A percentile compares a stretch with the other conserved stretches of the same genome.
Evolutionary conservation across 257 asterid species (phyloP).

Genomic region (Solanum neorickii): DNA sequence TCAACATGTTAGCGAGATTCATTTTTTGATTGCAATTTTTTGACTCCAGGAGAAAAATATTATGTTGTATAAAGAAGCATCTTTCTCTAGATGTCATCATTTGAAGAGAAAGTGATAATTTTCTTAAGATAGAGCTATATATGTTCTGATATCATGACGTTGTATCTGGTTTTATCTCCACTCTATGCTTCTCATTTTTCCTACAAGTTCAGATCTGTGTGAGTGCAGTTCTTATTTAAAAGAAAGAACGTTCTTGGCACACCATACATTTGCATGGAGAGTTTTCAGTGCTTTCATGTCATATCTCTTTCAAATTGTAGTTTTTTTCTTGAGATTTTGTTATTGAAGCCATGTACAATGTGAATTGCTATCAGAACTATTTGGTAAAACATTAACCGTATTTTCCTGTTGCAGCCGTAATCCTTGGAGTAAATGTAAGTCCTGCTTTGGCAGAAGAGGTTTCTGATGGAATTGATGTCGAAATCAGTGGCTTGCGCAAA

Average conservation of each 20-base stretch:
- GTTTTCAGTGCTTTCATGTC: background rate
- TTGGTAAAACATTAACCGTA: background rate
- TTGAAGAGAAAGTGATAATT: background rate
- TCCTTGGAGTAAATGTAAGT: conserved; percentile 41
- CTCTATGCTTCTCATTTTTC: background rate
- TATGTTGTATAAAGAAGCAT: background rate
- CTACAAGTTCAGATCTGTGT: background rate
- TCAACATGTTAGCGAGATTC: background rate
- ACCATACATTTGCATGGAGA: background rate
- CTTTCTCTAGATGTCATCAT: background rate
- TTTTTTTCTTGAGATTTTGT: background rate
- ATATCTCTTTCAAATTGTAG: background rate
- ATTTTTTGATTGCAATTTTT: background rate
- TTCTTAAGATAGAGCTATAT: background rate
- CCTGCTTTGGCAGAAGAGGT: conserved; percentile 62
- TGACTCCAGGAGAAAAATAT: background rate
- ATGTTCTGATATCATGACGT: background rate
- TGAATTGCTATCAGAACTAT: background rate
- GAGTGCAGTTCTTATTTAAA: background rate
- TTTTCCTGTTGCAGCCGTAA: conserved; percentile 32
- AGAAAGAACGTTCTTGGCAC: background rate
- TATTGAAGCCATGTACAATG: background rate
- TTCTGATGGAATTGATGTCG: conserved; percentile 27
- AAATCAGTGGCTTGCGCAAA: conserved; percentile 30
- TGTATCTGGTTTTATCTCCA: background rate